These are phyloP conservation scores for Symbiodinium pilosum DNA, from an alignment of 73 alveolate genomes.

Conservation along the genomic window DNA sequence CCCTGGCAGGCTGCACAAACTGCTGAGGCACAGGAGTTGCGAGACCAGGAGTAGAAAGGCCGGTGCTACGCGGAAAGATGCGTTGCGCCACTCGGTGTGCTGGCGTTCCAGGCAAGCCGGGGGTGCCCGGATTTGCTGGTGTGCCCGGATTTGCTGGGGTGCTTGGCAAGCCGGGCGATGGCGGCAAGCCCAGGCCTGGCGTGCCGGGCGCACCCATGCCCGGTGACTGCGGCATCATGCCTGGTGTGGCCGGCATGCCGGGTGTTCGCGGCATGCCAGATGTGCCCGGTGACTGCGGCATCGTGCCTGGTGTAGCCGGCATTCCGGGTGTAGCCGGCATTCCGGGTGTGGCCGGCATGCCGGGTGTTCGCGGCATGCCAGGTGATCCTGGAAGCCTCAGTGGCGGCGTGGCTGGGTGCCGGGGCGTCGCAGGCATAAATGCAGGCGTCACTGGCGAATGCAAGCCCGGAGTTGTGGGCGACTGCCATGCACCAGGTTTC, in stretches of 20 bases:
- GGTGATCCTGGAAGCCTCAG: not conserved
- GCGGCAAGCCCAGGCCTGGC: not conserved
- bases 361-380: not conserved
- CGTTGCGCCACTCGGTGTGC: not conserved
- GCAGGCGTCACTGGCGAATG: no score
- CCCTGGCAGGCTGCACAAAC: not conserved
- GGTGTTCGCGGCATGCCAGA: not conserved
- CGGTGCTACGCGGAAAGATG: not conserved
- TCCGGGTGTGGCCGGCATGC: not conserved
- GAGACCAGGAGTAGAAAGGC: not conserved
- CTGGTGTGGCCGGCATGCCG: not conserved
- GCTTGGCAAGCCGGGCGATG: not conserved
- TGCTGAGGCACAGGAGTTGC: not conserved
- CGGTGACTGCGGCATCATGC: no score
- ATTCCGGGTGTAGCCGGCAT: not conserved
- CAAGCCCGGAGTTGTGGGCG: no score
- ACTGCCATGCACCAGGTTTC: no score
- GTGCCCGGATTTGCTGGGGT: not conserved
- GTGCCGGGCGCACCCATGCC: not conserved
- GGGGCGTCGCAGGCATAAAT: no score
- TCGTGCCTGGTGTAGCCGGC: not conserved
- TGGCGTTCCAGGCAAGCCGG: not conserved
- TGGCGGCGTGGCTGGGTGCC: not conserved
- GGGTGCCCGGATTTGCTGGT: not conserved
- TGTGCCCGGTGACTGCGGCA: not conserved